Percentiles rank a stretch among this genome's conserved stretches.
phyloP scores from a whole-genome alignment of 2,329 filamentous ascomycete genomes.

The Trichoderma koningiopsis region DNA sequence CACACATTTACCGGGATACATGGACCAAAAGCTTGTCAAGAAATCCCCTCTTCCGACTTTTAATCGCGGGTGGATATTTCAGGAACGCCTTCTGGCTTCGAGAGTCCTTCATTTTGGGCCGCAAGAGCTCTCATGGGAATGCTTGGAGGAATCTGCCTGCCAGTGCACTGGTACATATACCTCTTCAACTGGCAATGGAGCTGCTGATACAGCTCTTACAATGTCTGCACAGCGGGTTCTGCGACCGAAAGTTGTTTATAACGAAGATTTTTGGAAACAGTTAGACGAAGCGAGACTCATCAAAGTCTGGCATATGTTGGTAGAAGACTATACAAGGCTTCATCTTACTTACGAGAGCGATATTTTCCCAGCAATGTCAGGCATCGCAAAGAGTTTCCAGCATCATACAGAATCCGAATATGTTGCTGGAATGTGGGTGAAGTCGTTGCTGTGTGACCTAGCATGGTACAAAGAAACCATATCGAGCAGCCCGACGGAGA shows the following conservation, averaged over 20 bases:
- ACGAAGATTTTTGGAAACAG: conserved; percentile 1
- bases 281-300: background rate
- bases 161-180: conserved; percentile 21
- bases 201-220: background rate
- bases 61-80: conserved; percentile 27
- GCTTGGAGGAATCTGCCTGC: conserved; percentile 18
- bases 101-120: conserved; percentile 27
- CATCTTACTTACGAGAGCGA: conserved; percentile 27
- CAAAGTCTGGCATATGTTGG: conserved; percentile 26
- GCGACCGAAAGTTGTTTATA: conserved; percentile 15
- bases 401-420: conserved; percentile 7
- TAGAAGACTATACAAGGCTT: conserved; percentile 26
- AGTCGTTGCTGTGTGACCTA: conserved; percentile 22
- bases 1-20: conserved; percentile 24
- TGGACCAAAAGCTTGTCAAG: conserved; percentile 20
- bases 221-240: background rate
- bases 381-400: conserved; percentile 26
- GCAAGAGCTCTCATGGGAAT: conserved; percentile 29
- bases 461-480: conserved; percentile 23
- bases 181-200: background rate
- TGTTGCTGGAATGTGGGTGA: conserved; percentile 27
- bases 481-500: background rate
- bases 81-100: conserved; percentile 25
- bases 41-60: conserved; percentile 21
- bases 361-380: conserved; percentile 28